Evolutionary conservation across 2,329 filamentous ascomycete species (phyloP).

Genomic region (Neurospora sp.): DNA sequence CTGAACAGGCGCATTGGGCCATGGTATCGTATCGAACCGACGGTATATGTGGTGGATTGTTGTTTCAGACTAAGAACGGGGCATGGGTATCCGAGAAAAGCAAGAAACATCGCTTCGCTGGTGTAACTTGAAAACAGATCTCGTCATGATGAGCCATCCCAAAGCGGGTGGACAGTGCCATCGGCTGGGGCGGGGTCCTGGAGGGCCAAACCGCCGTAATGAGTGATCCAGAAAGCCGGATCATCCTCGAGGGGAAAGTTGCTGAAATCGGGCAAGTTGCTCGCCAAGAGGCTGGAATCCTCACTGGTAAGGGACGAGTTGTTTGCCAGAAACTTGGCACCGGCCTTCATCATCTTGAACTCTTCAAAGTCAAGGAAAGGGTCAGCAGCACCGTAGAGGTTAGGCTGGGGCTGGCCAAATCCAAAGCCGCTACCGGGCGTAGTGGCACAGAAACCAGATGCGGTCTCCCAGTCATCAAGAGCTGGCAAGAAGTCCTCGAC

Average conservation of each 20-base stretch:
- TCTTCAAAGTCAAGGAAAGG: conserved; percentile 44
- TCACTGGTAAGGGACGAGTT: conserved; percentile 29
- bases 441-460: conserved; percentile 34
- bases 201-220: conserved; percentile 29
- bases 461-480: conserved; percentile 32
- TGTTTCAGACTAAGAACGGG: conserved; percentile 1
- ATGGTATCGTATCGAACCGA: background rate
- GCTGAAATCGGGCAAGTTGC: conserved; percentile 11
- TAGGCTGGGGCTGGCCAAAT: conserved; percentile 34
- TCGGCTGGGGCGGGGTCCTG: conserved; percentile 18
- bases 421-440: conserved; percentile 36
- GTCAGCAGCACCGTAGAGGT: conserved; percentile 32
- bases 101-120: conserved; percentile 10
- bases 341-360: conserved; percentile 40
- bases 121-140: conserved; percentile 5
- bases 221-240: conserved; percentile 38
- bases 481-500: conserved; percentile 46
- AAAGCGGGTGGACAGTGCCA: conserved; percentile 17
- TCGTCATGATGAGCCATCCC: conserved; percentile 17
- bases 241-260: conserved; percentile 33
- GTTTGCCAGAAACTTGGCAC: conserved; percentile 34
- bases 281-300: conserved; percentile 34
- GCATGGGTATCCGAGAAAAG: conserved; percentile 13
- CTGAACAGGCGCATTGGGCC: background rate
- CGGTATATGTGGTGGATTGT: background rate